phyloP scores from a whole-genome alignment of 1,139 yeast species.

The Kodamaea arcana region DNA sequence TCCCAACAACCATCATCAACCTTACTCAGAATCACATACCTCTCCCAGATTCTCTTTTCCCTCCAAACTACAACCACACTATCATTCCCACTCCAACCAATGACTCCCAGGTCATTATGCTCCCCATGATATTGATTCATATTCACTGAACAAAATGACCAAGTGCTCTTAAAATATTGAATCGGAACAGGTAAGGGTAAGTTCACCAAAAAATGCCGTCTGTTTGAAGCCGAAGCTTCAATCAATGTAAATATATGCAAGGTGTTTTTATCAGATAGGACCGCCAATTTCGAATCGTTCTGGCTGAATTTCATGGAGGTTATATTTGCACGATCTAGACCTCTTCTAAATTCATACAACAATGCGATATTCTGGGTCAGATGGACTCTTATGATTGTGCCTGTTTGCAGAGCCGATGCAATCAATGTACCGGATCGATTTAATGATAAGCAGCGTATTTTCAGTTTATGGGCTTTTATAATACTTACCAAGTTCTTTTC shows the following conservation, averaged over 20 bases:
- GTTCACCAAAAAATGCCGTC: constrained; percentile 64
- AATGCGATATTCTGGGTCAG: constrained; percentile 71
- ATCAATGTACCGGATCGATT: constrained; percentile 72
- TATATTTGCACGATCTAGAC: constrained; percentile 76
- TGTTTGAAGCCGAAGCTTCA: constrained; percentile 28
- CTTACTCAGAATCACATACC: constrained; percentile 53
- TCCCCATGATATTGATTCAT: constrained; percentile 43
- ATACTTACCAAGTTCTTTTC: constrained; percentile 63
- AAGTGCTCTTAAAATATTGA: constrained; percentile 74
- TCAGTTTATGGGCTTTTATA: constrained; percentile 78
- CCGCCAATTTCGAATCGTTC: constrained; percentile 71
- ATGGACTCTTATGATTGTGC: constrained; percentile 79
- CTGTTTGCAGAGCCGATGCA: constrained; percentile 86
- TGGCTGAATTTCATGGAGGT: constrained; percentile 84
- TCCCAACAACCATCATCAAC: constrained; percentile 47
- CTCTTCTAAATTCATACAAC: constrained; percentile 80
- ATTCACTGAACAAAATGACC: constrained; percentile 86
- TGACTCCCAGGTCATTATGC: constrained; percentile 52
- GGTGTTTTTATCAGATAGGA: constrained; percentile 83
- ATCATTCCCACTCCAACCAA: constrained; percentile 79
- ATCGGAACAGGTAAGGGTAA: constrained; percentile 59
- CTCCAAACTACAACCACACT: constrained; percentile 71
- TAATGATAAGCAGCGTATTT: constrained; percentile 62
- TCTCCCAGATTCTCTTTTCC: constrained; percentile 75
- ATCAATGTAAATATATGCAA: constrained; percentile 71